Evolutionary conservation across 2,329 filamentous ascomycete species (phyloP), one percentile per base, ranked within the genome.

Genomic region (Hymenoscyphus occultus): DNA sequence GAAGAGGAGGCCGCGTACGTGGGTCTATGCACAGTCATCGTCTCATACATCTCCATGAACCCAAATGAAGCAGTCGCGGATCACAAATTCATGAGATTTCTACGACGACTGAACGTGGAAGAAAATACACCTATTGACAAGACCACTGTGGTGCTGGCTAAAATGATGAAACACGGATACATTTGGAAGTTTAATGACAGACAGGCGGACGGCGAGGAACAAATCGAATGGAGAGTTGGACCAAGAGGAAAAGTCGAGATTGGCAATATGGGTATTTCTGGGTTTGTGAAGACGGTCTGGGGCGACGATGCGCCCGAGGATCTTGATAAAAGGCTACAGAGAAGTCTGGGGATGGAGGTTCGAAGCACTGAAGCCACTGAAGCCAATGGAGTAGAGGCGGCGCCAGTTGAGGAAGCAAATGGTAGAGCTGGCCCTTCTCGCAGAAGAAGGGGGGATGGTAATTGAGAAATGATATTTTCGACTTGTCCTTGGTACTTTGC

Each of bases 201-300:
- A 56, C 10, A 13, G 9, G 80, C 81, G 13, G 87, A 86, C 0
- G 91, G 90, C 32, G 91, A 96, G 45, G 88, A 94, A 68, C 82
- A 86, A 2, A 82, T 92, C 7, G 93, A 91, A 59, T 99, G 92
- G 84, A 85, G 90, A 64, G 85, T 97, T 14, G 95, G 95, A 0
- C 90, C 92, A 5, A 84, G 95, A 28, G 94, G 91, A 5, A 95
- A 90, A 77, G 83, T 93, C 7, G 95, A 98, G 77, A 85, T 98
- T 42, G 91, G 90, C 0, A 82, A 88, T n/a, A 83, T 87, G 60
- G 91, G 90, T 0, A 90, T 95, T 13, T 86, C 87, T 19, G 87
- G 86, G 0, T 78, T 97, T 68, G 86, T 93, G 3, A 78, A 86
- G 74, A 77, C 83, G 62, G 81, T 89, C 0, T 90, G 86, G 74